A percentile compares a stretch with the other conserved stretches of the same genome.
phyloP scores from a whole-genome alignment of 2,329 filamentous ascomycete species.

The Sclerotinia spermophila region DNA sequence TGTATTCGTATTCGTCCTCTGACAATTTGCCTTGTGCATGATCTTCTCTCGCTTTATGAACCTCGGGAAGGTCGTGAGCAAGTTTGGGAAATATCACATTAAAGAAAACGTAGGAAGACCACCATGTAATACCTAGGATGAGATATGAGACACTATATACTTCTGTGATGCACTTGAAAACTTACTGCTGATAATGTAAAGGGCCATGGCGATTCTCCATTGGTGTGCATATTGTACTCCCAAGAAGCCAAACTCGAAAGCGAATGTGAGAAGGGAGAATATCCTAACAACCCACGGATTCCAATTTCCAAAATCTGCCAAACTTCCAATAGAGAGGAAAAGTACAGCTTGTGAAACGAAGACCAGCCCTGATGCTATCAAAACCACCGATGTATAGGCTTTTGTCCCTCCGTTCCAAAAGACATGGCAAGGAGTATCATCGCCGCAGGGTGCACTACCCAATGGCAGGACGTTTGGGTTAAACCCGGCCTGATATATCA shows the following conservation, averaged over 20 bases:
- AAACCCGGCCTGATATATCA: slow-evolving; percentile 37
- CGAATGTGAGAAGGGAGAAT: slow-evolving; percentile 34
- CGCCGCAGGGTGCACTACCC: slow-evolving; percentile 31
- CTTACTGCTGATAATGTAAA: slow-evolving; percentile 36
- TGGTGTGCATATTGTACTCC: slow-evolving; percentile 30
- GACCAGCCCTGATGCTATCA: slow-evolving; percentile 34
- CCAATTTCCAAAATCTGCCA: slow-evolving; percentile 37
- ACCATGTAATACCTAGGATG: slow-evolving; percentile 32
- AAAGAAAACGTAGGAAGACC: slow-evolving; percentile 37
- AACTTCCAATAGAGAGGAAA: slow-evolving; percentile 33
- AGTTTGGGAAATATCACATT: slow-evolving; percentile 37
- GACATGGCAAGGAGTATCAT: slow-evolving; percentile 34
- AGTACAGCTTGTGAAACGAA: slow-evolving; percentile 33
- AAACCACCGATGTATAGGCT: slow-evolving; percentile 33
- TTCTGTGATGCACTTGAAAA: neutral
- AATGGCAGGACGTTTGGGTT: slow-evolving; percentile 35
- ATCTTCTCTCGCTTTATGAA: slow-evolving; percentile 28
- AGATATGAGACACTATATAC: neutral
- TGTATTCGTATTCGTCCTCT: slow-evolving; percentile 32
- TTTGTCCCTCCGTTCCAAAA: slow-evolving; percentile 34
- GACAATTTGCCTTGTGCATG: slow-evolving; percentile 27
- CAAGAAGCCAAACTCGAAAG: slow-evolving; percentile 36
- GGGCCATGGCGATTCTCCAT: slow-evolving; percentile 35
- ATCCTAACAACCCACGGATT: slow-evolving; percentile 36
- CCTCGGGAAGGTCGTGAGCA: slow-evolving; percentile 34